Conservation (phyloP, 306 rosid species). For the Vigna nakashimae region DNA sequence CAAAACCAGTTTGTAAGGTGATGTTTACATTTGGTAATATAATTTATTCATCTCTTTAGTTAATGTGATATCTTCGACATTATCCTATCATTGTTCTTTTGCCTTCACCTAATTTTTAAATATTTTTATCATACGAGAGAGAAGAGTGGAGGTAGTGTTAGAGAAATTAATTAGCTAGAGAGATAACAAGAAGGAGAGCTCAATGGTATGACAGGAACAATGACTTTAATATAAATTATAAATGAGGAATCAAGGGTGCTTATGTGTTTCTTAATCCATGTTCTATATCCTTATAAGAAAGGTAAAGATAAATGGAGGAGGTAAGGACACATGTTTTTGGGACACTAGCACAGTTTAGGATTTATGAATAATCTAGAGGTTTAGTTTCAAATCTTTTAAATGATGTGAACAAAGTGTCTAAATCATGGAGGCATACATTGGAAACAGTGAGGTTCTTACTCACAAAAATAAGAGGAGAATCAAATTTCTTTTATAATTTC, state of each 20-base stretch:
- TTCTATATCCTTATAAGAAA: background rate
- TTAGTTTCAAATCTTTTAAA: background rate
- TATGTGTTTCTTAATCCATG: background rate
- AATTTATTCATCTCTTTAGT: no score
- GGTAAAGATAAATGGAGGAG: background rate
- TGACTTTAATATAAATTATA: background rate
- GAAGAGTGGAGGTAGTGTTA: background rate
- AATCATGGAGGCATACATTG: background rate
- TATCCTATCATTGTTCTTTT: background rate
- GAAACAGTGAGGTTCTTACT: background rate
- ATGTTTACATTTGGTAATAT: no score
- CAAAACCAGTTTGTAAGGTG: no score
- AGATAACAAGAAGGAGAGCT: background rate
- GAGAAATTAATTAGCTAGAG: background rate
- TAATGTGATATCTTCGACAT: background rate
- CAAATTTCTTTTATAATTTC: background rate
- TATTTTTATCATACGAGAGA: background rate
- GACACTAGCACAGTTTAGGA: background rate
- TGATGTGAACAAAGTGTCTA: background rate
- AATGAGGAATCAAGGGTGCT: background rate
- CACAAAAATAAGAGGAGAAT: background rate
- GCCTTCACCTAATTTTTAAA: background rate
- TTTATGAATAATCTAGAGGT: background rate
- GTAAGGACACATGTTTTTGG: constrained; percentile 10
- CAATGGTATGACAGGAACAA: background rate